Evolutionary conservation across 345 rosid species (phyloP).

Genomic region (Eucalyptus tenuipes): DNA sequence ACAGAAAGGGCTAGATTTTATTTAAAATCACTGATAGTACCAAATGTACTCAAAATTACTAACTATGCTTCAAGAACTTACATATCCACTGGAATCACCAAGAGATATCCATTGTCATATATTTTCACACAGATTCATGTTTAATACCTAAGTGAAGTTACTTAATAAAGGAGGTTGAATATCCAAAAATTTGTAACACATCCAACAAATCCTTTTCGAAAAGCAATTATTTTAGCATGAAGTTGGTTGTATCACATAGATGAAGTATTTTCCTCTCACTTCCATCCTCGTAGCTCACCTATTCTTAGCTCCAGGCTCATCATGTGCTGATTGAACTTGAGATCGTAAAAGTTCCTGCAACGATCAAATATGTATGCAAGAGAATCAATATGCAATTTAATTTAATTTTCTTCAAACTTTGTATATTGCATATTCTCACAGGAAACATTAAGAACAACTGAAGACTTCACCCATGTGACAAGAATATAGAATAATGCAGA

Average conservation of each 20-base stretch:
- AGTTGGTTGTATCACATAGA: background rate
- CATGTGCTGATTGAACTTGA: slow-evolving; percentile 81
- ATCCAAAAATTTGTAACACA: background rate
- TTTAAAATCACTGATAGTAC: background rate
- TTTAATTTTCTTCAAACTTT: background rate
- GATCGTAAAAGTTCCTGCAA: slow-evolving; percentile 74
- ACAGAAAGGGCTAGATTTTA: background rate
- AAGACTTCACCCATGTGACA: background rate
- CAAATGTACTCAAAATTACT: background rate
- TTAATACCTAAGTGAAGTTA: background rate
- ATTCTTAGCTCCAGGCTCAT: slow-evolving; percentile 56
- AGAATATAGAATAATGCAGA: background rate
- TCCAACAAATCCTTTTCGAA: background rate
- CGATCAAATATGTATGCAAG: background rate
- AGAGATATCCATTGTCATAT: background rate
- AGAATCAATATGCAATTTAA: background rate
- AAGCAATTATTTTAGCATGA: background rate
- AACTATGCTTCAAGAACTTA: background rate
- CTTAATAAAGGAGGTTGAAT: background rate
- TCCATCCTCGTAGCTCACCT: slow-evolving; percentile 27
- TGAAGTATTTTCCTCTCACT: background rate
- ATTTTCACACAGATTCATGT: background rate
- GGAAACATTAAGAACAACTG: background rate
- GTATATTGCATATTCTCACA: background rate
- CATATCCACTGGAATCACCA: background rate